Base-by-base conservation (phyloP, 805 yeast species). In the Metschnikowia henanensis region DNA sequence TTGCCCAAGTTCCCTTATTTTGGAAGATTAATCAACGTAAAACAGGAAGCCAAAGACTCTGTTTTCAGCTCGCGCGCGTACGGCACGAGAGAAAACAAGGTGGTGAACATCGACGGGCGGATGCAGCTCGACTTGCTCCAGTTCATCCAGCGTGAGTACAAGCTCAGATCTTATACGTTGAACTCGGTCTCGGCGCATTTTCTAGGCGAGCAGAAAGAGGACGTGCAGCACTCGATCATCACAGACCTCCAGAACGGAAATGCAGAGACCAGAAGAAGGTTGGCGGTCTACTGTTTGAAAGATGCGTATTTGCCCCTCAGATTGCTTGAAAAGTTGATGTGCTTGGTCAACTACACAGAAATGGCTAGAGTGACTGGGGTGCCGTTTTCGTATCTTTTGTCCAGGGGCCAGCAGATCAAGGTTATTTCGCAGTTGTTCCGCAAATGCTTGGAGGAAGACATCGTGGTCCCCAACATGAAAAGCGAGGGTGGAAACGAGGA, bases 301-400 rank as follows among this genome's bases (percentile, higher is more conserved):
- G 99, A 94, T 73, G 97, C 99, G 0, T 91, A 85, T 58, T 71
- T 94, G 35, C 99, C 99, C 1, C 60, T 94, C 55, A 72, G 99
- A 51, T 73, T 94, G 29, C 66, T 91, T 56, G 97, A 92, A 51
- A 95, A 92, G 58, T 75, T 94, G 41, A 95, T 94, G 99, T 90
- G 97, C 56, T 72, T 94, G 48, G 95, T 95, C 48, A 94, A 94
- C 59, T 94, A 94, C 66, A 92, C 97, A 0, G 99, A 94, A 67
- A 94, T 94, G 99, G 97, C 99, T 1, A 84, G 99, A 71, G 99
- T 94, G 20, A 94, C 99, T 0, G 99, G 99, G 52, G 98, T 94
- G 9, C 99, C 99, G 0, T 89, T 94, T 58, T 85, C 97, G 1
- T 92, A 82, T 59, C 74, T 94, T 49, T 69, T 94, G 34, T 64